Evolutionary conservation across 495 filamentous ascomycete genomes (phyloP).

Genomic region (Penicillium paxilli): DNA sequence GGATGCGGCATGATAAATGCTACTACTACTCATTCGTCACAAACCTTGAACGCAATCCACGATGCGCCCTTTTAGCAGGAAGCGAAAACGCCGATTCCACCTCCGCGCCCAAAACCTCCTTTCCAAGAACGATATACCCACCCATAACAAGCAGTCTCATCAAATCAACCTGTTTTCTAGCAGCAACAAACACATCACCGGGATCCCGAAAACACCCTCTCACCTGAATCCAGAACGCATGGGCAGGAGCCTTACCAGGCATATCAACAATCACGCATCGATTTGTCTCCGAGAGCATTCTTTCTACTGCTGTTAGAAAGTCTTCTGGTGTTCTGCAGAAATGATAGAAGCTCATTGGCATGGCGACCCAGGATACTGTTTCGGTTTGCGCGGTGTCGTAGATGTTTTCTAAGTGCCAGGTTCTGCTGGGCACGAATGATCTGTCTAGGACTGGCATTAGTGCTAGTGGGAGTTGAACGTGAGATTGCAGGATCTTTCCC

Average conservation of each 20-base stretch:
- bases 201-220: neutral
- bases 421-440: neutral
- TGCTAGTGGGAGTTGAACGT: neutral
- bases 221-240: neutral
- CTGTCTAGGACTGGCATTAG: neutral
- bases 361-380: neutral
- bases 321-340: neutral
- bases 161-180: neutral
- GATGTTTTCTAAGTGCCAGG: neutral
- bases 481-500: neutral
- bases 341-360: neutral
- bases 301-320: neutral
- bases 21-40: no score
- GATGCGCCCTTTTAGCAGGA: neutral
- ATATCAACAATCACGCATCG: neutral
- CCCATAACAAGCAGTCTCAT: neutral
- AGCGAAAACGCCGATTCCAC: neutral
- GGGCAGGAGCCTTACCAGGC: neutral
- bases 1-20: no score
- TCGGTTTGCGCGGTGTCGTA: neutral
- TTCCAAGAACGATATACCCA: slow-evolving; percentile 3
- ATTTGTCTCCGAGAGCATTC: neutral
- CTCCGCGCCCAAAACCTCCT: slow-evolving; percentile 1
- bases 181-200: neutral
- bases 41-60: neutral